Base-by-base conservation (phyloP, 257 asterid species). In the Przewalskia tangutica region DNA sequence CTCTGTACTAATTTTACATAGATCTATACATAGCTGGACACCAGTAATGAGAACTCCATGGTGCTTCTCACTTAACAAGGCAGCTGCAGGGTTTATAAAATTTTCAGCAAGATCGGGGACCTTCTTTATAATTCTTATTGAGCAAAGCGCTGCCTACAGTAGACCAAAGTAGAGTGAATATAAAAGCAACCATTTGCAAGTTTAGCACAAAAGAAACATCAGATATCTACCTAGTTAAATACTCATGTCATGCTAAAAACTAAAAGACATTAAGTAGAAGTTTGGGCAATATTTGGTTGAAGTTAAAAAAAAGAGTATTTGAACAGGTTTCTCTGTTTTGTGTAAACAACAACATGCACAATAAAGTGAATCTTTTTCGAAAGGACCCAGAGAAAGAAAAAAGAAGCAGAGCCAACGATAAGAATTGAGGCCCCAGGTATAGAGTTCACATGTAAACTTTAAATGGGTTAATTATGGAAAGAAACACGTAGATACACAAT, bases 41-140 rank as follows among this genome's bases (percentile, higher is more conserved):
- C 99, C 98, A 46, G 98, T 96, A 86, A 94, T 76, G 80, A 96
- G 88, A 73, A 94, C 99, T 63, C 98, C 99, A 83, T 96, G 99
- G 86, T 96, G 99, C 89, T 96, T 96, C 86, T 96, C 99, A 88
- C 92, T 96, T 83, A 96, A 86, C 84, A 96, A 88, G 58, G 94
- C 85, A 81, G 95, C 97, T 32, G 98, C 93, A 56, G 98, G 77
- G 79, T 90, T 91, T 81, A 93, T 89, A 83, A 94, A 96, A 88
- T 90, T 94, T 84, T 96, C 99, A 81, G 94, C 98, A 86, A 94
- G 90, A 89, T 96, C 99, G 0, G 99, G 99, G 68, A 93, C 99
- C 93, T 96, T 96, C 91, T 84, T 93, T 87, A 96, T 90, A 86
- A 96, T 94, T 91, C 99, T 92, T 85, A 93, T 91, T 55, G 97